Evolutionary conservation across 1,284 basidiomycete species (phyloP).

Genomic region (Thecaphora thlaspeos): DNA sequence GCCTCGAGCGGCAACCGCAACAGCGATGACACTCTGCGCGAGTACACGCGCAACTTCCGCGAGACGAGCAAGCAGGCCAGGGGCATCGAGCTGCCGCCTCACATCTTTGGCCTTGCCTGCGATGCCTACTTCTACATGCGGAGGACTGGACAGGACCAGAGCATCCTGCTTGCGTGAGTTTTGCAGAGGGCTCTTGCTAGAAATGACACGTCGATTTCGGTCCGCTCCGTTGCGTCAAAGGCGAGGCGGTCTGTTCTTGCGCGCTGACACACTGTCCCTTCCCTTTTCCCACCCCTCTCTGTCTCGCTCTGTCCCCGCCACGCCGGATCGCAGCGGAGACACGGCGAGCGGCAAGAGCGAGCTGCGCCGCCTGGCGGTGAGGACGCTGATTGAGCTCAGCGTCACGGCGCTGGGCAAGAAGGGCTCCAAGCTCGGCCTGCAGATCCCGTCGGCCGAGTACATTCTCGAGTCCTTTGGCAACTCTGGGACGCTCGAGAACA

Average conservation of each 20-base stretch:
- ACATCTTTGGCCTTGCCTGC: constrained; percentile 81
- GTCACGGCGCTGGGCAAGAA: constrained; percentile 77
- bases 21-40: constrained; percentile 49
- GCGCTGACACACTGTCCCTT: too few relatives aligned
- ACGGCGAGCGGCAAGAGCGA: constrained; percentile 84
- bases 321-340: too few relatives aligned
- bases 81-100: constrained; percentile 63
- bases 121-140: constrained; percentile 79
- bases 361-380: constrained; percentile 81
- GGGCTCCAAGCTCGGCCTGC: constrained; percentile 67
- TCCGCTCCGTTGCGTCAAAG: too few relatives aligned
- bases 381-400: constrained; percentile 81
- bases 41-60: constrained; percentile 50
- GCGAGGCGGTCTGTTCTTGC: constrained; percentile 58
- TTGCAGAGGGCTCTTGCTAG: too few relatives aligned
- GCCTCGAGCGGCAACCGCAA: constrained; percentile 50
- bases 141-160: constrained; percentile 73
- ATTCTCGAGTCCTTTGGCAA: constrained; percentile 74
- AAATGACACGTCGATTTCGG: too few relatives aligned
- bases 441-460: constrained; percentile 72
- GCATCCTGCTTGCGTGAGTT: constrained; percentile 74
- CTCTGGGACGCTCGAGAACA: constrained; percentile 69
- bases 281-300: background rate
- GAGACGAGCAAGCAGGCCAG: constrained; percentile 38
- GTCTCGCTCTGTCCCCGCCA: too few relatives aligned